A percentile compares a stretch with the other conserved stretches of the same genome.
Evolutionary conservation across 305 asterid genomes (phyloP).

Genomic region (Rubia peregrina): DNA sequence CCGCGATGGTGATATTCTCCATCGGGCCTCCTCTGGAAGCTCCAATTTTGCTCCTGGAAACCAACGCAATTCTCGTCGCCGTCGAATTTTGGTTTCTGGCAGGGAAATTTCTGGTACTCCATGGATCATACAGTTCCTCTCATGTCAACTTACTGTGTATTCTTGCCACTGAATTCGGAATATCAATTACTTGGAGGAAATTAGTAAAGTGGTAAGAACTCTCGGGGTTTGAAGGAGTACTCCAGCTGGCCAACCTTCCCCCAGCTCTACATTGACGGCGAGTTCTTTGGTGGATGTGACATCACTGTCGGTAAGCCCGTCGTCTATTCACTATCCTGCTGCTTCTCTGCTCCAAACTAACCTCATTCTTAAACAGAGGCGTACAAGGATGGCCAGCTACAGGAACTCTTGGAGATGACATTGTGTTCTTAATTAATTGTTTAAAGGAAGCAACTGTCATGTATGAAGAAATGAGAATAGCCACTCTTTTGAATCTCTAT

Average conservation of each 20-base stretch:
- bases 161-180: not conserved
- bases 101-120: too few relatives aligned
- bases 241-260: conserved; percentile 98
- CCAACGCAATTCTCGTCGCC: too few relatives aligned
- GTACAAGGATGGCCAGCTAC: conserved; percentile 80
- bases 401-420: conserved; percentile 68
- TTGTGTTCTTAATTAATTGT: conserved; percentile 40
- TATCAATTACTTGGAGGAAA: not conserved
- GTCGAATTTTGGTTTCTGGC: too few relatives aligned
- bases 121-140: not conserved
- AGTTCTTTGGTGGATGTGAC: conserved; percentile 95
- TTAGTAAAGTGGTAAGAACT: conserved; percentile 1
- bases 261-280: conserved; percentile 85
- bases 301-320: conserved; percentile 53
- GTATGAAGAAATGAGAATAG: too few relatives aligned
- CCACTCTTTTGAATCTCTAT: too few relatives aligned
- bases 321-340: not conserved
- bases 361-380: conserved; percentile 51
- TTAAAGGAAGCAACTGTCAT: too few relatives aligned
- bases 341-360: not conserved
- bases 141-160: not conserved
- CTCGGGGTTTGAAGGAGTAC: conserved; percentile 67
- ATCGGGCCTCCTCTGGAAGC: too few relatives aligned
- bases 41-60: too few relatives aligned
- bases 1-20: too few relatives aligned